Evolutionary conservation across 495 filamentous ascomycete genomes (phyloP), one percentile per base, ranked within the genome.

Genomic region (Melanomma pulvis-pyrius): DNA sequence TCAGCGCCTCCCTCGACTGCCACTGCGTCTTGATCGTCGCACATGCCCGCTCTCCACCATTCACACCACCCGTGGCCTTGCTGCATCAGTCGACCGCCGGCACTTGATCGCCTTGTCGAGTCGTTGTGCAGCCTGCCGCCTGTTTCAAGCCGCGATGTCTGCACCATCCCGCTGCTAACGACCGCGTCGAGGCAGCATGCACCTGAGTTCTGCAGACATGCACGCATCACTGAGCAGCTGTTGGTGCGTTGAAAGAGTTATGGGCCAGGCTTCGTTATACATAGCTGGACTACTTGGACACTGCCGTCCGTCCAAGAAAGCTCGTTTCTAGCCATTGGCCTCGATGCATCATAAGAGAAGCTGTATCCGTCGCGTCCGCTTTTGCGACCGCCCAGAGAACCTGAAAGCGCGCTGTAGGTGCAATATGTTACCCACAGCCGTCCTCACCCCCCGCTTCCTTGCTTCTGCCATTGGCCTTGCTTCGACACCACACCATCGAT

Each of bases 131-230:
- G 24, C 13, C 63, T 49, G 48, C 32, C 47, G 55, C 53, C 26
- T 54, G 63, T 67, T 67, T 67, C 63, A 67, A 6, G 2, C n/a
- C 62, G 62, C 29, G 56, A 8, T 50, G 28, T 36, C 15, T 62
- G 48, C 59, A 53, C 26, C 6, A 53, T 41, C n/a, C 47, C 30
- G 59, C 19, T 21, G 22, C 26, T 15, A 57, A 58, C 53, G 52
- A 65, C 62, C 62, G 62, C 63, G 55, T 67, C 49, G 63, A 67
- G 55, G 44, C 63, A 51, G 44, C 29, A 58, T 59, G 62, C 62
- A 65, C 61, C 46, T 44, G 49, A 63, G 60, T 21, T 19, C 29
- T 8, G 15, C 8, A 11, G n/a, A 26, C 7, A 47, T 54, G 34
- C 51, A 32, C 36, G 50, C 49, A 22, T 47, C 21, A 19, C 7